Percentiles rank a stretch among this genome's conserved stretches.
phyloP scores from a whole-genome alignment of 2,329 filamentous ascomycete species.

The Pleurostoma richardsiae region DNA sequence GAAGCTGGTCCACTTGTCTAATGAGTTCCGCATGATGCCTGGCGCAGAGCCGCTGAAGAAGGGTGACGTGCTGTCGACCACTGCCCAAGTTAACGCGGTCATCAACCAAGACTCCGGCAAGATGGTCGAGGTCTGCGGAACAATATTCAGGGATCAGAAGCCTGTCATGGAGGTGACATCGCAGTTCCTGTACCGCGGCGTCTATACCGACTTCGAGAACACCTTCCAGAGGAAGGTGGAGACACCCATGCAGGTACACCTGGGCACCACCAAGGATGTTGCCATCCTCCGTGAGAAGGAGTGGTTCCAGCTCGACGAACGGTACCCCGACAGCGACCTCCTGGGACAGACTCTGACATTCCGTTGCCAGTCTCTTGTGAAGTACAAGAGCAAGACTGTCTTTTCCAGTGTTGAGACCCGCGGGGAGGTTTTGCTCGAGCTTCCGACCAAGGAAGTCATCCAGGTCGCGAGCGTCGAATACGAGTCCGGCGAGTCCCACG shows the following conservation, averaged over 20 bases:
- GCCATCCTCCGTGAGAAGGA: constrained; percentile 94
- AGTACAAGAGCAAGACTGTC: constrained; percentile 90
- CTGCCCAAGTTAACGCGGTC: constrained; percentile 93
- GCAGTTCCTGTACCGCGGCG: constrained; percentile 93
- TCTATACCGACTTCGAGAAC: constrained; percentile 91
- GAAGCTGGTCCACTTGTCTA: constrained; percentile 94
- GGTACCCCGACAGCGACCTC: constrained; percentile 70
- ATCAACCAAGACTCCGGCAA: constrained; percentile 98
- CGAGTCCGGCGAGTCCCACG: constrained; percentile 83
- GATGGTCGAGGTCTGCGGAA: constrained; percentile 99
- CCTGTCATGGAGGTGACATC: constrained; percentile 98
- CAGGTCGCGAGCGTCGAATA: constrained; percentile 98
- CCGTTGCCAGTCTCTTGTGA: constrained; percentile 85
- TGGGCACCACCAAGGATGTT: constrained; percentile 84
- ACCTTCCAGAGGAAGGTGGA: constrained; percentile 98
- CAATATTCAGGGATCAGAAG: constrained; percentile 76
- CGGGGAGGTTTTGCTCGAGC: constrained; percentile 87
- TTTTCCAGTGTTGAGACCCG: constrained; percentile 90
- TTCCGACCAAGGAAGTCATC: constrained; percentile 95
- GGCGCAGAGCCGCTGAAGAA: constrained; percentile 94
- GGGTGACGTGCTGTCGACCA: constrained; percentile 87
- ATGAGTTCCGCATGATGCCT: constrained; percentile 96
- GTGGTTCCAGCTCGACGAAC: constrained; percentile 84
- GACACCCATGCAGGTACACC: constrained; percentile 88
- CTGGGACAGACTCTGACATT: constrained; percentile 92